Evolutionary conservation across 371 early-diverging fungal genomes (phyloP).

Genomic region (Mucor circinelloides): DNA sequence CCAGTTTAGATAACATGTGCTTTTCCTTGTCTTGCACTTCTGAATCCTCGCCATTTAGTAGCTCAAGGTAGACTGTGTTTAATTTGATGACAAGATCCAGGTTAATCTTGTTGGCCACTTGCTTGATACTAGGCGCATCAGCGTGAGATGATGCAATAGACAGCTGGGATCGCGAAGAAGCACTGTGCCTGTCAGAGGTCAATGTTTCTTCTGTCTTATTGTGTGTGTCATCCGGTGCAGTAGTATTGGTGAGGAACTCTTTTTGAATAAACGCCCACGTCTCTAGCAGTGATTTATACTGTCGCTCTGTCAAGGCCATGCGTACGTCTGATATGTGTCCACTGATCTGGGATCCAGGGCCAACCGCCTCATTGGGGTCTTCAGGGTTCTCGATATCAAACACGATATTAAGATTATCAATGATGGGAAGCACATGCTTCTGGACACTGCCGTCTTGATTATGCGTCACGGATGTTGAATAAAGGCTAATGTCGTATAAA

Average conservation of each 20-base stretch:
- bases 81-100: constrained; percentile 30
- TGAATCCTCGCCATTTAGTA: constrained; percentile 62
- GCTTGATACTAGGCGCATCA: background rate
- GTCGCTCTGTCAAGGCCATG: constrained; percentile 78
- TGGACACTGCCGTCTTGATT: constrained; percentile 4
- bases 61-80: constrained; percentile 33
- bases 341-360: constrained; percentile 59
- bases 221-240: constrained; percentile 1
- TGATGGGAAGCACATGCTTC: constrained; percentile 66
- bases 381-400: constrained; percentile 60
- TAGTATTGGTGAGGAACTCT: constrained; percentile 59
- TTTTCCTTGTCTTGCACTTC: constrained; percentile 15
- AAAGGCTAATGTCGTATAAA: constrained; percentile 69
- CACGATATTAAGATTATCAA: constrained; percentile 81
- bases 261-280: constrained; percentile 60
- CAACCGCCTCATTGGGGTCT: constrained; percentile 21
- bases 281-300: constrained; percentile 77
- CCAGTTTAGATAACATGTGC: constrained; percentile 51
- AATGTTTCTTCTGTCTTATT: background rate
- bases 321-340: constrained; percentile 78
- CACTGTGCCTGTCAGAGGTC: background rate
- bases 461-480: constrained; percentile 54
- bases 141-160: background rate
- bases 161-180: background rate
- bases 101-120: constrained; percentile 1